These are phyloP conservation scores for Cladosporium sp. DNA, from an alignment of 2,329 filamentous ascomycete species.

Conservation along the genomic window DNA sequence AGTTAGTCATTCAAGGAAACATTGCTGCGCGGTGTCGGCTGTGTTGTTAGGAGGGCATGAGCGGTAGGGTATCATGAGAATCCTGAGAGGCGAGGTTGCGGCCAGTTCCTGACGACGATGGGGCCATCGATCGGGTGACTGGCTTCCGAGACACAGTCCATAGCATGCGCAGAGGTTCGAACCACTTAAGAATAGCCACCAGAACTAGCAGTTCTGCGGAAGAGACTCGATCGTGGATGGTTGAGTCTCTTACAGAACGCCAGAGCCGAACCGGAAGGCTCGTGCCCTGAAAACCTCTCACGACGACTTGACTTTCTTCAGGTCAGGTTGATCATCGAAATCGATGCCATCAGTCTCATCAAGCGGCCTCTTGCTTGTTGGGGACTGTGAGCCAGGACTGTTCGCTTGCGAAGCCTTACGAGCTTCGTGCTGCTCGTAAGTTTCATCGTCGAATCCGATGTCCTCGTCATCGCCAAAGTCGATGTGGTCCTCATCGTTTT, in stretches of 20 bases:
- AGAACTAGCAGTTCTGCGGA: neutral
- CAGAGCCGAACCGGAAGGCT: neutral
- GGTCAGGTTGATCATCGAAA: slow-evolving; percentile 30
- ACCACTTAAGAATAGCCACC: neutral
- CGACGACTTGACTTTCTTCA: slow-evolving; percentile 27
- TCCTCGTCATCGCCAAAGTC: slow-evolving; percentile 28
- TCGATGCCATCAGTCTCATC: slow-evolving; percentile 33
- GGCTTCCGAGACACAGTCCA: neutral
- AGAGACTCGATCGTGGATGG: neutral
- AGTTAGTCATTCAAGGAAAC: neutral
- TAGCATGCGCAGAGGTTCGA: neutral
- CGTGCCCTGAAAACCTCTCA: slow-evolving; percentile 2
- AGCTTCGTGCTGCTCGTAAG: slow-evolving; percentile 26
- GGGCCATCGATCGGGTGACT: neutral
- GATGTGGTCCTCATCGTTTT: slow-evolving; percentile 13
- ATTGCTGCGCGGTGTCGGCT: slow-evolving; percentile 5
- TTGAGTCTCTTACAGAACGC: neutral
- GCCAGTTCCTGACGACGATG: neutral
- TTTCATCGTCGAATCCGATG: slow-evolving; percentile 35
- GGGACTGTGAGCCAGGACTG: slow-evolving; percentile 27
- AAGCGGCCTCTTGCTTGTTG: slow-evolving; percentile 37
- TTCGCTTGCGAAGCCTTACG: slow-evolving; percentile 23
- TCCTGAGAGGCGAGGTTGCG: neutral
- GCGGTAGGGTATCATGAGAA: neutral
- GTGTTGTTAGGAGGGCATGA: slow-evolving; percentile 4